Percentiles rank a stretch among this genome's conserved stretches.
Evolutionary conservation across 768 basidiomycete species (phyloP).

Genomic region (Asterophora parasitica): DNA sequence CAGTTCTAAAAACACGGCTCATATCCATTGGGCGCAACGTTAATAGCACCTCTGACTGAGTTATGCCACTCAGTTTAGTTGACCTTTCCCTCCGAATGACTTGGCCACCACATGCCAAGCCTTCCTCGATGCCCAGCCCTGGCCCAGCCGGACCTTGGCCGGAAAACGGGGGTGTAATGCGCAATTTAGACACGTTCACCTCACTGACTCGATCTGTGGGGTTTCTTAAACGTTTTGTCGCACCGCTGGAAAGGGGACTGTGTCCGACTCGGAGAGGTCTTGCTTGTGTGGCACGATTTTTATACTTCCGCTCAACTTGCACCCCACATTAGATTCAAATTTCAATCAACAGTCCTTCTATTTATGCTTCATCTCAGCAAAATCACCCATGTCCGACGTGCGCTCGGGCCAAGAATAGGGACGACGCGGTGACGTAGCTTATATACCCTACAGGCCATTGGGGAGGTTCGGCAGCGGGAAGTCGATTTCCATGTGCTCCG

Average conservation of each 20-base stretch:
- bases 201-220: background rate
- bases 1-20: too few species aligned
- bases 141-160: slow-evolving; percentile 5
- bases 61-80: background rate
- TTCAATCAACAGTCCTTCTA: too few species aligned
- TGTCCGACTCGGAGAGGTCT: background rate
- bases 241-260: too few species aligned
- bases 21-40: background rate
- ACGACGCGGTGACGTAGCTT: too few species aligned
- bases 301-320: background rate
- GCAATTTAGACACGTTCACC: background rate
- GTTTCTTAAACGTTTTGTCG: background rate
- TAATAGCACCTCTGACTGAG: background rate
- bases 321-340: background rate
- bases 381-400: background rate
- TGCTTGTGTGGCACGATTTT: background rate
- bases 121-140: background rate
- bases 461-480: slow-evolving; percentile 31
- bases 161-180: background rate
- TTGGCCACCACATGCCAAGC: background rate
- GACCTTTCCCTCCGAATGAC: background rate
- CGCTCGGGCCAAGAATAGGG: too few species aligned
- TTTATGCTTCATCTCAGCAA: background rate
- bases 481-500: slow-evolving; percentile 31
- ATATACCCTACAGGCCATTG: slow-evolving; percentile 6